Evolutionary conservation across 2,329 filamentous ascomycete species (phyloP).

Genomic region (Scedosporium apiospermum): DNA sequence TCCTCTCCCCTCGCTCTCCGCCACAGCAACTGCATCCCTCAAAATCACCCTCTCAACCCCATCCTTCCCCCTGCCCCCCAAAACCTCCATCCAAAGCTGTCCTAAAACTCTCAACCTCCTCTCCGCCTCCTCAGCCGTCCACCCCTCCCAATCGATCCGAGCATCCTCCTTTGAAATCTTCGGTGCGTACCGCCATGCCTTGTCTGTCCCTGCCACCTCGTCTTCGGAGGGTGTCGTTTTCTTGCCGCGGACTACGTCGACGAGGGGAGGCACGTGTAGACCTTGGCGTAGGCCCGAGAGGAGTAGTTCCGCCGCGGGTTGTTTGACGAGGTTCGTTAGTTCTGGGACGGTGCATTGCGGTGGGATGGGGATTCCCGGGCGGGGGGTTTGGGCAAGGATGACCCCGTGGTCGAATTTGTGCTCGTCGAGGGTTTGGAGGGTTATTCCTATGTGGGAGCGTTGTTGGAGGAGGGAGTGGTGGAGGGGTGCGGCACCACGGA

Average conservation of each 20-base stretch:
- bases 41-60: conserved; percentile 1
- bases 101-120: conserved; percentile 52
- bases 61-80: not conserved
- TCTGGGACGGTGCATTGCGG: conserved; percentile 31
- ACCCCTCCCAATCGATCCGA: conserved; percentile 49
- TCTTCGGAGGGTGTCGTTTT: conserved; percentile 9
- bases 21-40: not conserved
- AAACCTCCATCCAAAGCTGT: conserved; percentile 49
- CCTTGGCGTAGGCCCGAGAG: conserved; percentile 52
- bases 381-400: conserved; percentile 61
- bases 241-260: conserved; percentile 16
- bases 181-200: conserved; percentile 43
- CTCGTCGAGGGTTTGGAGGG: conserved; percentile 77
- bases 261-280: conserved; percentile 54
- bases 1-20: not conserved
- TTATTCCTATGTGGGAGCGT: conserved; percentile 58
- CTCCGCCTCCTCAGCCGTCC: conserved; percentile 43
- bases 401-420: conserved; percentile 68
- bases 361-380: conserved; percentile 44
- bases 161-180: conserved; percentile 61
- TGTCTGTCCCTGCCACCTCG: conserved; percentile 14
- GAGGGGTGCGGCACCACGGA: conserved; percentile 78
- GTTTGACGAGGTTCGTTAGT: conserved; percentile 41
- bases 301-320: conserved; percentile 62
- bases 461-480: conserved; percentile 69